Evolutionary conservation across 305 asterid genomes (phyloP).

Genomic region (Ilex paraguariensis): DNA sequence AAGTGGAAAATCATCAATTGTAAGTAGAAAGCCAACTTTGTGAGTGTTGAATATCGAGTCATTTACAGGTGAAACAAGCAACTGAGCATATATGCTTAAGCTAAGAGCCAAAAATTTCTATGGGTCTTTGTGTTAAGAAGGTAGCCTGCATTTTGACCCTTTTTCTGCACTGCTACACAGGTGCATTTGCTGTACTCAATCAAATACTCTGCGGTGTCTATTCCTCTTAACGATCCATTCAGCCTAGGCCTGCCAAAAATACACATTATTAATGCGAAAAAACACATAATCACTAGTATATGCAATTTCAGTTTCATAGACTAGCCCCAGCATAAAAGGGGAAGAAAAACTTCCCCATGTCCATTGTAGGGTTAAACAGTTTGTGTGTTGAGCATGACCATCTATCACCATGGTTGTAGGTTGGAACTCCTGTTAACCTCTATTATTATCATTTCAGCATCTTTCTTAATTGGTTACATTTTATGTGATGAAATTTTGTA

Average conservation of each 20-base stretch:
- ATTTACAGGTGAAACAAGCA: slow-evolving; percentile 2
- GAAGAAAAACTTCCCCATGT: no score
- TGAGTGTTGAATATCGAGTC: not conserved
- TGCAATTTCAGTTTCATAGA: no score
- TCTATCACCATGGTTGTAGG: no score
- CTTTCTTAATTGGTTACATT: no score
- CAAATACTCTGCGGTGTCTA: slow-evolving; percentile 57
- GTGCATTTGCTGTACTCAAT: slow-evolving; percentile 65
- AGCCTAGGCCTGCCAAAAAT: slow-evolving; percentile 30
- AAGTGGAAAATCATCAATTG: slow-evolving; percentile 2
- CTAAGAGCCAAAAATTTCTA: slow-evolving; percentile 74
- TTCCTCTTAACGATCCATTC: slow-evolving; percentile 52
- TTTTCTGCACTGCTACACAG: slow-evolving; percentile 70
- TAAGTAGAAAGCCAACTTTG: slow-evolving; percentile 6
- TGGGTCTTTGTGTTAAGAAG: slow-evolving; percentile 55
- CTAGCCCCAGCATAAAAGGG: no score
- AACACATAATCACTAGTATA: not conserved
- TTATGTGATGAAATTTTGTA: no score
- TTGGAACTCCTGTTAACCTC: no score
- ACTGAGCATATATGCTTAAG: slow-evolving; percentile 19
- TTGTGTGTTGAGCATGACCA: no score
- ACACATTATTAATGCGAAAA: not conserved
- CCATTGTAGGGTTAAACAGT: no score
- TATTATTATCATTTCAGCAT: no score
- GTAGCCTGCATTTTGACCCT: slow-evolving; percentile 63